A percentile compares a stretch with the other conserved stretches of the same genome.
phyloP scores from a whole-genome alignment of 2,329 filamentous ascomycete species.

The Lasiodiplodia citricola region DNA sequence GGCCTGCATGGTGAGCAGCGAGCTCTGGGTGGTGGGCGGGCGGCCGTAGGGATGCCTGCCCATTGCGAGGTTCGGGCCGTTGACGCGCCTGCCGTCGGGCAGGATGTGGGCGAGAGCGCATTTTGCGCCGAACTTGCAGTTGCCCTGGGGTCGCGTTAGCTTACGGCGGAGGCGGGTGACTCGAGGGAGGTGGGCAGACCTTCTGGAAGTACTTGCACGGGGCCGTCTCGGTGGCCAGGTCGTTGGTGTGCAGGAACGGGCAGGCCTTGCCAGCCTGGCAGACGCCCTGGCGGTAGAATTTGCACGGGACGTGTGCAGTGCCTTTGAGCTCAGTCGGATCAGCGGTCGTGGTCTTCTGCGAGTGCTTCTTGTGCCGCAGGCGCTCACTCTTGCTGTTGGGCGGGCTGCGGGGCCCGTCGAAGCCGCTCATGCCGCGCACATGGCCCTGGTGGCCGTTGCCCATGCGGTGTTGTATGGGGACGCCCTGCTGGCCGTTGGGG shows the following conservation, averaged over 20 bases:
- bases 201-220: constrained; percentile 99
- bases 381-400: constrained; percentile 56
- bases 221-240: constrained; percentile 81
- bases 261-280: constrained; percentile 96
- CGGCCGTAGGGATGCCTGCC: constrained; percentile 58
- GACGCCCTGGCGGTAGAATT: constrained; percentile 96
- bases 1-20: constrained; percentile 67
- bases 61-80: constrained; percentile 71
- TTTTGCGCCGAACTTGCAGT: constrained; percentile 98
- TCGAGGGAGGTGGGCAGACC: constrained; percentile 57
- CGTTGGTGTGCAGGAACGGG: constrained; percentile 93
- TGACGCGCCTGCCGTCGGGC: constrained; percentile 90
- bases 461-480: constrained; percentile 41
- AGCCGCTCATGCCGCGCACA: constrained; percentile 42
- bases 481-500: constrained; percentile 41
- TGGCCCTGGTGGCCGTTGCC: constrained; percentile 36
- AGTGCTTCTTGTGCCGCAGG: constrained; percentile 8
- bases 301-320: constrained; percentile 97
- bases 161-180: neutral
- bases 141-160: constrained; percentile 67
- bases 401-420: constrained; percentile 51
- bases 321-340: constrained; percentile 60
- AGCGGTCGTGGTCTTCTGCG: constrained; percentile 14
- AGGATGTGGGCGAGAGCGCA: constrained; percentile 96
- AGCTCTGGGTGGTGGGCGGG: constrained; percentile 70